Evolutionary conservation across 176 grass and related monocot species (phyloP), one percentile per base, ranked within the genome.

Genomic region (Oryza nivara): DNA sequence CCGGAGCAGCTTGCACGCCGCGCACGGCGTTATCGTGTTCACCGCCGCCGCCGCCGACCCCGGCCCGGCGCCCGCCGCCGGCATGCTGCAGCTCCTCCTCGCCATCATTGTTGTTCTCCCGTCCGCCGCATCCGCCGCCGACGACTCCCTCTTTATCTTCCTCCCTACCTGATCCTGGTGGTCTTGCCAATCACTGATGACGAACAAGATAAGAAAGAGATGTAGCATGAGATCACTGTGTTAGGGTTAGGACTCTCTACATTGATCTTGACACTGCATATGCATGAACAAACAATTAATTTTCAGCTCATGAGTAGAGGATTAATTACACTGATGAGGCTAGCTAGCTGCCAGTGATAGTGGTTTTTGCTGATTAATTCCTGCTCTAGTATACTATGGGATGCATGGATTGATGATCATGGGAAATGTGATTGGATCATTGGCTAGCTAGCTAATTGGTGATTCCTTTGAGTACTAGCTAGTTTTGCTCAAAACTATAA

Each of bases 1-100:
- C 81, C 96, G 82, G 67, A 99, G 74, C 36, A 99, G 86, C 88
- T 92, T 99, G 52, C 96, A 99, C 0, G 96, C 93, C 0, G 96
- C 93, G 74, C 96, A 99, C 3, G 96, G 96, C 15, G 93, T 96
- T 44, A 91, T 84, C 38, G 81, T 88, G 86, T 96, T 99, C 36
- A 85, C 26, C 38, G 86, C 47, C 17, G 86, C 34, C 14, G 81
- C 58, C 17, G 85, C 65, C 16, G 84, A 83, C 30, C 82, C 91
- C 63, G 49, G 76, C 25, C 91, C 88, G 5, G 80, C 75, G 3
- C 88, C 84, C 6, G 80, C 72, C 9, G 65, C 56, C 47, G 40
- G 83, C 68, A 80, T 75, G 87, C 81, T 93, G 75, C 84, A 54
- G 72, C 93, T 77, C 84, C 90, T 83, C 84, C 84, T 52, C 3